A percentile compares a stretch with the other conserved stretches of the same genome.
Evolutionary conservation across 345 rosid species (phyloP).

Genomic region (Salix viminalis): DNA sequence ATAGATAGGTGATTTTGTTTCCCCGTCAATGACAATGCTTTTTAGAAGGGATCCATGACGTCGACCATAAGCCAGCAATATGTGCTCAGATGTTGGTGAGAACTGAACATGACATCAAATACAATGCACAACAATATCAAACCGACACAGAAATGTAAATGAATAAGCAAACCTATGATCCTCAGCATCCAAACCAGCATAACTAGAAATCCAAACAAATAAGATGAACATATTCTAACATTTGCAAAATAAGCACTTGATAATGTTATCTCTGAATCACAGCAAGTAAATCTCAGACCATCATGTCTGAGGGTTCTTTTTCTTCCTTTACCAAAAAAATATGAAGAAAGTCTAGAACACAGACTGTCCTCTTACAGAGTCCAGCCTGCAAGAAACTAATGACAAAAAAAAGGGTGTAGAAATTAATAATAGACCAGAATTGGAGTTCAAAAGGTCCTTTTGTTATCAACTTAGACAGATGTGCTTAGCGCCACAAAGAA

Average conservation of each 20-base stretch:
- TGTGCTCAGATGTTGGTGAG: conserved; percentile 94
- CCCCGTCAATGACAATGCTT: conserved; percentile 85
- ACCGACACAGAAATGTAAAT: not conserved
- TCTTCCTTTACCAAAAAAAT: not conserved
- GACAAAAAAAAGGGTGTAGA: too few species aligned
- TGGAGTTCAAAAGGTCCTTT: not conserved
- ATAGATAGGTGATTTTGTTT: conserved; percentile 70
- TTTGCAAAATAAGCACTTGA: not conserved
- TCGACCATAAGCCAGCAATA: conserved; percentile 91
- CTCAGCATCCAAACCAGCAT: not conserved
- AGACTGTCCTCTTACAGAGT: not conserved
- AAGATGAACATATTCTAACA: not conserved
- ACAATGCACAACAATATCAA: not conserved
- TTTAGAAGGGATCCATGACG: conserved; percentile 90
- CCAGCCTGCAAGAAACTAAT: not conserved
- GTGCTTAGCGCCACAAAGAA: not conserved
- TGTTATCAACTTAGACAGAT: not conserved
- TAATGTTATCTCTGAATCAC: not conserved
- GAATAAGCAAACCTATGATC: not conserved
- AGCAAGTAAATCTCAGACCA: not conserved
- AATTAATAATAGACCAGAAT: not conserved
- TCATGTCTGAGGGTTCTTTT: not conserved
- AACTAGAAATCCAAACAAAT: not conserved
- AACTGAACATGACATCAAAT: conserved; percentile 55
- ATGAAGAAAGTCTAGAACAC: not conserved